These are phyloP conservation scores for Fusarium pseudograminearum DNA, from an alignment of 2,329 filamentous ascomycete species.

Conservation along the genomic window DNA sequence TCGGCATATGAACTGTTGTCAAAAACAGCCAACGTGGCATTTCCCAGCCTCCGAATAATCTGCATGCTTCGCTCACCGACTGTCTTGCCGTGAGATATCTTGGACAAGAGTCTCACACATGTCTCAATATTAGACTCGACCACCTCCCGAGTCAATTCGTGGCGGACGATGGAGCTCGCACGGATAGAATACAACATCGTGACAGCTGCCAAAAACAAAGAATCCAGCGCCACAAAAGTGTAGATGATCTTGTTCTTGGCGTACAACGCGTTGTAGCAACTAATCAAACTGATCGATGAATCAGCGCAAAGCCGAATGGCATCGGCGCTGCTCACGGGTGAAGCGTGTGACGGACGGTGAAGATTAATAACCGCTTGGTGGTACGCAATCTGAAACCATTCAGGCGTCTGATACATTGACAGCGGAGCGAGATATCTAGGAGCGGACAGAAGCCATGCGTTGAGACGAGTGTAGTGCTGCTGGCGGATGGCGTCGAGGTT, in stretches of 20 bases:
- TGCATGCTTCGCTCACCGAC: conserved; percentile 40
- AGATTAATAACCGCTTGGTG: conserved; percentile 43
- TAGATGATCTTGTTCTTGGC: conserved; percentile 44
- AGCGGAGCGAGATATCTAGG: conserved; percentile 40
- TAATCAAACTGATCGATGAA: conserved; percentile 43
- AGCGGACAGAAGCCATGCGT: conserved; percentile 39
- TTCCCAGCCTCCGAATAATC: conserved; percentile 36
- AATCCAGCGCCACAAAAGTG: conserved; percentile 39
- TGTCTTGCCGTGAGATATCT: conserved; percentile 40
- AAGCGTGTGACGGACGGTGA: conserved; percentile 41
- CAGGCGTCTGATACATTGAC: conserved; percentile 44
- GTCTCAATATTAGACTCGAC: conserved; percentile 43
- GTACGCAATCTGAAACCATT: conserved; percentile 45
- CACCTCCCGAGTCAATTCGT: conserved; percentile 38
- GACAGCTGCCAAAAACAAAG: conserved; percentile 41
- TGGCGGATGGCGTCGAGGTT: conserved; percentile 38
- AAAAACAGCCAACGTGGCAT: conserved; percentile 40
- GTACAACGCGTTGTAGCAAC: conserved; percentile 42
- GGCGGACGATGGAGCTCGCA: conserved; percentile 29
- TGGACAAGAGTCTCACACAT: conserved; percentile 32
- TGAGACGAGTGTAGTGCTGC: conserved; percentile 40
- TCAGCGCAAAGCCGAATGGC: conserved; percentile 41
- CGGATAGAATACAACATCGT: conserved; percentile 41
- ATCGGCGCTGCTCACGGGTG: conserved; percentile 40
- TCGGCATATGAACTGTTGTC: conserved; percentile 30